phyloP scores from a whole-genome alignment of 768 basidiomycete species.

The Lentinula raphanica region DNA sequence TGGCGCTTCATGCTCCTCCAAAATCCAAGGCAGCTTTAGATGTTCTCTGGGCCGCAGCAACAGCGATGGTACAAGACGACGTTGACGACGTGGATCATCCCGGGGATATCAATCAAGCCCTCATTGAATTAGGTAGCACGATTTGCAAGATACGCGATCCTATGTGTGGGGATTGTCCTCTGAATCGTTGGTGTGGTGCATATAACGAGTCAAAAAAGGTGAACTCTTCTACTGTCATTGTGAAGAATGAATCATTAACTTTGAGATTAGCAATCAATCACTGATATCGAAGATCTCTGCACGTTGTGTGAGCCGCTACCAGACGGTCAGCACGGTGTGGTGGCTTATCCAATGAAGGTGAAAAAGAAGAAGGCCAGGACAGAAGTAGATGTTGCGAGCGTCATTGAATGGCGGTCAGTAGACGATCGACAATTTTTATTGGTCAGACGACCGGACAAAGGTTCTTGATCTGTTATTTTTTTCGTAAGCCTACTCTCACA shows the following conservation, averaged over 20 bases:
- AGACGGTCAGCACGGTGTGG: constrained; percentile 37
- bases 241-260: neutral
- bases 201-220: constrained; percentile 27
- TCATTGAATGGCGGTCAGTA: constrained; percentile 69
- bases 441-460: constrained; percentile 76
- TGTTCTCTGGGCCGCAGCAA: constrained; percentile 77
- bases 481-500: neutral
- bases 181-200: constrained; percentile 65
- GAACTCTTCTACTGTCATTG: neutral
- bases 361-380: constrained; percentile 79
- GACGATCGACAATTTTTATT: constrained; percentile 64
- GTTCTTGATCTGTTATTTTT: constrained; percentile 34
- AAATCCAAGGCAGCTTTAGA: constrained; percentile 77
- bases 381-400: constrained; percentile 80
- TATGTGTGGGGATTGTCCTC: constrained; percentile 65
- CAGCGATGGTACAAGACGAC: constrained; percentile 49
- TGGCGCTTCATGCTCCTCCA: constrained; percentile 78
- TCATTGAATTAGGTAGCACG: constrained; percentile 93
- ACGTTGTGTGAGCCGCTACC: constrained; percentile 57
- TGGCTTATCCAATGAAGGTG: constrained; percentile 82
- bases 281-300: constrained; percentile 80
- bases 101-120: constrained; percentile 86
- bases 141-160: constrained; percentile 87
- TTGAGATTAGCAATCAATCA: constrained; percentile 11
- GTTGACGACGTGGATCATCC: constrained; percentile 37